These are phyloP conservation scores for Leccinum subtestaceum DNA, from an alignment of 768 basidiomycete species.

Conservation along the genomic window DNA sequence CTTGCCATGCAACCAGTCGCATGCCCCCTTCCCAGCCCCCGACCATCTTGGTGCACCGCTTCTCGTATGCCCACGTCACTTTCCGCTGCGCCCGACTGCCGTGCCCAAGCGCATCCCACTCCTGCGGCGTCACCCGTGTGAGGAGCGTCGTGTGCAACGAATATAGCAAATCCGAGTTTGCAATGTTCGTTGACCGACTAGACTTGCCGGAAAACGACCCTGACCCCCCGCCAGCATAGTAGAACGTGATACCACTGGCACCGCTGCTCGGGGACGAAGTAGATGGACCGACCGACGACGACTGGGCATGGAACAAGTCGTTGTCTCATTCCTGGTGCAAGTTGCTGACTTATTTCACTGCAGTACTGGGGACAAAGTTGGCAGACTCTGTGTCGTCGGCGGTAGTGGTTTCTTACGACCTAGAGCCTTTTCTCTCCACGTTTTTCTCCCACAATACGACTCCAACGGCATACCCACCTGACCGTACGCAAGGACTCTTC, in stretches of 20 bases:
- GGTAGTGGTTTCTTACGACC: too few relatives aligned
- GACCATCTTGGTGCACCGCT: slow-evolving; percentile 58
- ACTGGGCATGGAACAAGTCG: slow-evolving; percentile 53
- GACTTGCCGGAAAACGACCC: slow-evolving; percentile 12
- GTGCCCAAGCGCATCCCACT: slow-evolving; percentile 61
- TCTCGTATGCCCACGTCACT: slow-evolving; percentile 61
- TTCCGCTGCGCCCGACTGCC: slow-evolving; percentile 56
- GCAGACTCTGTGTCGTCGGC: too few relatives aligned
- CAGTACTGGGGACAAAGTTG: too few relatives aligned
- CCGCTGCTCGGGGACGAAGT: slow-evolving; percentile 22
- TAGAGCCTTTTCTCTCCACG: too few relatives aligned
- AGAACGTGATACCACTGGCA: slow-evolving; percentile 21
- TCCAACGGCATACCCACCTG: too few relatives aligned
- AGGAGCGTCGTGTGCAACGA: slow-evolving; percentile 57
- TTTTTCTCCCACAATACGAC: too few relatives aligned
- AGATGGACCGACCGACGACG: slow-evolving; percentile 38
- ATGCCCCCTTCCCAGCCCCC: slow-evolving; percentile 68
- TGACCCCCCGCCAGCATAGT: slow-evolving; percentile 20
- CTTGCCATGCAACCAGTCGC: slow-evolving; percentile 63
- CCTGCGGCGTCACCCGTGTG: slow-evolving; percentile 55
- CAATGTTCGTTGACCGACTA: slow-evolving; percentile 36
- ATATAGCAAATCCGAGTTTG: slow-evolving; percentile 61
- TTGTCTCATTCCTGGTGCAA: too few relatives aligned
- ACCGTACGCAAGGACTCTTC: too few relatives aligned
- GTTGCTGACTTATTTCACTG: too few relatives aligned